Conservation (phyloP, 1,139 yeast species). For the Blastobotrys apis region DNA sequence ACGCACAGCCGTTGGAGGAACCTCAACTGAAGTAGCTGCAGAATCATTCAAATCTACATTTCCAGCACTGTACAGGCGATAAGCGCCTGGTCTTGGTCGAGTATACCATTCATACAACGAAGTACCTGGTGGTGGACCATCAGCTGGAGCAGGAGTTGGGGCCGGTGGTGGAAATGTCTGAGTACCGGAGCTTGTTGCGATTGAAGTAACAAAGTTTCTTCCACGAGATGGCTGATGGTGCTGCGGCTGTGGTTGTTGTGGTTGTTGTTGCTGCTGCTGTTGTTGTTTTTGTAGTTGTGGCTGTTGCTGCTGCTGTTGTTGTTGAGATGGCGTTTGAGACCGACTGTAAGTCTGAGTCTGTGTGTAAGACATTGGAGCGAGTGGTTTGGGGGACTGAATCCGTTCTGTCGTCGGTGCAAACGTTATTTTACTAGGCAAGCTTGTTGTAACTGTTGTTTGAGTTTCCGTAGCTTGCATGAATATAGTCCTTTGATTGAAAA, state of each 20-base stretch:
- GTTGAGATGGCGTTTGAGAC: neutral
- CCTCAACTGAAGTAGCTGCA: constrained; percentile 10
- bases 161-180: constrained; percentile 1
- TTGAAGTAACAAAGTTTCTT: constrained; percentile 3
- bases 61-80: constrained; percentile 8
- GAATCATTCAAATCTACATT: constrained; percentile 11
- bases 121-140: constrained; percentile 5
- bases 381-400: constrained; percentile 3
- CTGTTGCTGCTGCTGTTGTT: neutral
- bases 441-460: too few relatives aligned
- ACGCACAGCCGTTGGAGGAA: constrained; percentile 7
- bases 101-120: constrained; percentile 13
- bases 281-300: neutral
- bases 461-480: too few relatives aligned
- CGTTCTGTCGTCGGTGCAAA: too few relatives aligned
- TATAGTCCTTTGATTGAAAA: too few relatives aligned
- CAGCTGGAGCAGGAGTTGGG: neutral
- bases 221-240: neutral
- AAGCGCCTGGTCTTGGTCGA: constrained; percentile 9
- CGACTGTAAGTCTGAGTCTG: neutral
- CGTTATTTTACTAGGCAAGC: too few relatives aligned
- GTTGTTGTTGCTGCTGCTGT: too few relatives aligned
- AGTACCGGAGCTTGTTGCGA: constrained; percentile 1
- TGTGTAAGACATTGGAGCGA: constrained; percentile 11
- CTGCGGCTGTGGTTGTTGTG: neutral